phyloP scores from a whole-genome alignment of 1,139 yeast species.

The Blastobotrys elegans region DNA sequence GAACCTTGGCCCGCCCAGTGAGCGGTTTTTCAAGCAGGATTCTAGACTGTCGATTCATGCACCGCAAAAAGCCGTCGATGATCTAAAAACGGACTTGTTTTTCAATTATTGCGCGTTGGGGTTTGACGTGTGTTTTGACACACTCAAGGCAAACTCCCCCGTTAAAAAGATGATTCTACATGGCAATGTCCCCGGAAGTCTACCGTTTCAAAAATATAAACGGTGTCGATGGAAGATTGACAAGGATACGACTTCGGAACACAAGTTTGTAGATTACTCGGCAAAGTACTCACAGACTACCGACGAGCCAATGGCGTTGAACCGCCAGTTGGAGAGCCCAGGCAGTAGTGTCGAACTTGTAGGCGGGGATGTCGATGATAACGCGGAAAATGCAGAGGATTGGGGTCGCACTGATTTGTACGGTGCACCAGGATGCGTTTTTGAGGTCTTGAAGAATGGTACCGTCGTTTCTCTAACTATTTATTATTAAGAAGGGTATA shows the following conservation, averaged over 20 bases:
- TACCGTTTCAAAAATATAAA: slow-evolving; percentile 29
- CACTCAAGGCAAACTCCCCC: slow-evolving; percentile 21
- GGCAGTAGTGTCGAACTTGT: slow-evolving; percentile 29
- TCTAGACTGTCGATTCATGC: slow-evolving; percentile 29
- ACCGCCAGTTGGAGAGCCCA: slow-evolving; percentile 27
- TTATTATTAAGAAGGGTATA: slow-evolving; percentile 19
- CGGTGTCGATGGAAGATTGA: slow-evolving; percentile 30
- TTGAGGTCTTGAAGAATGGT: slow-evolving; percentile 28
- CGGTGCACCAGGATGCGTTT: slow-evolving; percentile 27
- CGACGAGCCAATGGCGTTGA: slow-evolving; percentile 26
- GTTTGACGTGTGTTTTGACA: slow-evolving; percentile 31
- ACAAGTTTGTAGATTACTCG: slow-evolving; percentile 16
- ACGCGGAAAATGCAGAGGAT: slow-evolving; percentile 18
- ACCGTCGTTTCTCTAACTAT: slow-evolving; percentile 26
- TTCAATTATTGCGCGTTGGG: slow-evolving; percentile 32
- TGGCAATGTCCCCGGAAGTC: slow-evolving; percentile 32
- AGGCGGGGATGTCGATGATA: slow-evolving; percentile 19
- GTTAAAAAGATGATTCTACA: slow-evolving; percentile 31
- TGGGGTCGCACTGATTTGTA: slow-evolving; percentile 30
- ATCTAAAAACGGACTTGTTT: slow-evolving; percentile 22
- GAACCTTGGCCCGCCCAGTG: slow-evolving; percentile 33
- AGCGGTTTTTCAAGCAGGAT: slow-evolving; percentile 30
- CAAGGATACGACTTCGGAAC: slow-evolving; percentile 20
- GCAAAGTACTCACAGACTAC: slow-evolving; percentile 10
- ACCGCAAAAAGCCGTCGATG: slow-evolving; percentile 21